These are phyloP conservation scores for Globisporangium lucens DNA, from an alignment of 352 stramenopile genomes.

Conservation along the genomic window DNA sequence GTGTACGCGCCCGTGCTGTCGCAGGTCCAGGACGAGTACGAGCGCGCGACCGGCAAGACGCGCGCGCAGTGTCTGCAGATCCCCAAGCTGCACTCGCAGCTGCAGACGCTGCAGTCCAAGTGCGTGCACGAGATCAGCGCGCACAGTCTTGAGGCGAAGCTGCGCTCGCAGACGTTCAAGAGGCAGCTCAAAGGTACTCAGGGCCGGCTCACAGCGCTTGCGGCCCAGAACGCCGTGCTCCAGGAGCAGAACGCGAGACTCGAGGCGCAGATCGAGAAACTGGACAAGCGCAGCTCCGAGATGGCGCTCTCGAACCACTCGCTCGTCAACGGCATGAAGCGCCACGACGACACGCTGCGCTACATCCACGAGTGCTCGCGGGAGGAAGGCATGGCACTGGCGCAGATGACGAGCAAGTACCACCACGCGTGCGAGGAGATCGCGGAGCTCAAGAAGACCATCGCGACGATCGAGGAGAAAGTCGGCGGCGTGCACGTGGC, in stretches of 20 bases:
- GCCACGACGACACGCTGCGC: constrained; percentile 74
- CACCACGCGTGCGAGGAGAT: constrained; percentile 72
- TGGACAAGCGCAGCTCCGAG: constrained; percentile 36
- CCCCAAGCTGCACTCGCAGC: constrained; percentile 42
- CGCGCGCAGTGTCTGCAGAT: constrained; percentile 37
- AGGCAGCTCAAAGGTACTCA: constrained; percentile 55
- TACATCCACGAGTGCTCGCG: constrained; percentile 50
- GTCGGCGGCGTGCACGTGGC: constrained; percentile 63
- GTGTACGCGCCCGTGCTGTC: constrained; percentile 62
- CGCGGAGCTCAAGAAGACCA: constrained; percentile 62
- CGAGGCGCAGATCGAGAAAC: constrained; percentile 23
- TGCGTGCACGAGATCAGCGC: constrained; percentile 56
- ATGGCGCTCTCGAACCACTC: constrained; percentile 50
- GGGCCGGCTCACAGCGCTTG: constrained; percentile 42
- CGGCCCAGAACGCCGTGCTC: constrained; percentile 40
- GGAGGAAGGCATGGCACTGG: constrained; percentile 43
- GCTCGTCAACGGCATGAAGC: constrained; percentile 61
- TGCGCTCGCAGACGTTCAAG: constrained; percentile 34
- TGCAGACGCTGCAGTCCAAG: constrained; percentile 59
- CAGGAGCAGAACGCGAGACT: constrained; percentile 27
- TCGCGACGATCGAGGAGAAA: constrained; percentile 64
- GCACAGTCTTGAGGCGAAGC: constrained; percentile 39
- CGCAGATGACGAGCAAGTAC: constrained; percentile 60
- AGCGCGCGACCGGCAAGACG: constrained; percentile 33
- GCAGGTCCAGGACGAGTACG: constrained; percentile 67